Conservation (phyloP, 2,329 filamentous ascomycete genomes). For the Botrytis fragariae region DNA sequence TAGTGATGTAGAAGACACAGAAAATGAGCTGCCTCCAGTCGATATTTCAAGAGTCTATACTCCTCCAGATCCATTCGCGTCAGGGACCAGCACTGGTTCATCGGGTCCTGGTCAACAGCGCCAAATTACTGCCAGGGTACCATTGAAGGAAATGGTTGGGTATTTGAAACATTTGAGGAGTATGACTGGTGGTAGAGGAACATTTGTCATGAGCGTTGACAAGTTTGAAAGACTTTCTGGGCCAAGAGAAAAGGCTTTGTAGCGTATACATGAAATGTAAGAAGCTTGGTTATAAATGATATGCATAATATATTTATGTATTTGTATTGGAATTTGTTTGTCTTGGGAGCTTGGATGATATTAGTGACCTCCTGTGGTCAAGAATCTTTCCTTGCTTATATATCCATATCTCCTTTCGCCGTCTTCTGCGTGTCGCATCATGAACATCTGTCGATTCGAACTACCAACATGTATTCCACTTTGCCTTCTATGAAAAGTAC, state of each 20-base stretch:
- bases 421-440: background rate
- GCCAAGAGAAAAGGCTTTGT: constrained; percentile 47
- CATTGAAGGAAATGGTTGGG: constrained; percentile 93
- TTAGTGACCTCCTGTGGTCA: background rate
- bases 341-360: too few species aligned
- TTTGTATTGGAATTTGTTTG: background rate
- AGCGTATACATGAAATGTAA: background rate
- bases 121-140: constrained; percentile 80
- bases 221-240: constrained; percentile 65
- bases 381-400: background rate
- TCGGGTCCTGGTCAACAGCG: constrained; percentile 50
- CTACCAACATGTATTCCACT: background rate
- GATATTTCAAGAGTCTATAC: constrained; percentile 77
- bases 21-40: constrained; percentile 45
- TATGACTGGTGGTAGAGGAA: constrained; percentile 80
- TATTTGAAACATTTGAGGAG: constrained; percentile 87
- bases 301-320: background rate
- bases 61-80: constrained; percentile 78
- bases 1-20: constrained; percentile 25
- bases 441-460: background rate
- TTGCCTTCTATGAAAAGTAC: background rate
- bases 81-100: constrained; percentile 47
- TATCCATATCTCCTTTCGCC: background rate
- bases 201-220: constrained; percentile 73
- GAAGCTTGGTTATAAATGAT: background rate